Evolutionary conservation across 306 rosid genomes (phyloP).

Genomic region (Rosa chinensis): DNA sequence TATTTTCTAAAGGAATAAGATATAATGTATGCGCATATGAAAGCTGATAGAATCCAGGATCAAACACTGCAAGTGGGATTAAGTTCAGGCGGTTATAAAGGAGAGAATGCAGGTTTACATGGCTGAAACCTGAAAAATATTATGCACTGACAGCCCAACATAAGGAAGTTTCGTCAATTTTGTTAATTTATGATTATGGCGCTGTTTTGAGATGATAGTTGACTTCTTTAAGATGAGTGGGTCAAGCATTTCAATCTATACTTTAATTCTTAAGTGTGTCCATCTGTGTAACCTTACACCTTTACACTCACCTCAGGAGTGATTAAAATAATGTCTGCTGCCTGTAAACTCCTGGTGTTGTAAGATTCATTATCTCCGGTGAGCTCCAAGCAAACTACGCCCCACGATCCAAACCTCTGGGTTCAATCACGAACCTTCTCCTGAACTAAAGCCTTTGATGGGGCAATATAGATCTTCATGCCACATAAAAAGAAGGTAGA

Average conservation of each 20-base stretch:
- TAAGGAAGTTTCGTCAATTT: neutral
- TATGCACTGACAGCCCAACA: neutral
- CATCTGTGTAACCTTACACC: neutral
- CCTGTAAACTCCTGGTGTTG: constrained; percentile 66
- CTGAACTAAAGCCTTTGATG: constrained; percentile 96
- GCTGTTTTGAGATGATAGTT: neutral
- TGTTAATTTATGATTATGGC: neutral
- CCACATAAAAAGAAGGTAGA: constrained; percentile 37
- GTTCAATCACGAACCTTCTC: constrained; percentile 94
- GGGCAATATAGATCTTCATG: constrained; percentile 81
- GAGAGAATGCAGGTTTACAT: neutral
- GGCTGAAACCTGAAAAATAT: neutral
- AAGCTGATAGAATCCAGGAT: neutral
- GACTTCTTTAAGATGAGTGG: neutral
- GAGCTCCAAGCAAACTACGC: constrained; percentile 79
- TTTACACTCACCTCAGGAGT: constrained; percentile 82
- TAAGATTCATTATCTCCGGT: constrained; percentile 89
- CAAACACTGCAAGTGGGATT: neutral
- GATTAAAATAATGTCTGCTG: constrained; percentile 86
- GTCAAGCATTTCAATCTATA: neutral
- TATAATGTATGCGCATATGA: neutral
- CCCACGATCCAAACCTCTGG: constrained; percentile 73
- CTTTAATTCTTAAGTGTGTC: neutral
- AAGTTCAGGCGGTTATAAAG: neutral
- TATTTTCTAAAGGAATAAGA: neutral